Evolutionary conservation across 208 protist species (phyloP).

Genomic region (Wallacemonas sp.): DNA sequence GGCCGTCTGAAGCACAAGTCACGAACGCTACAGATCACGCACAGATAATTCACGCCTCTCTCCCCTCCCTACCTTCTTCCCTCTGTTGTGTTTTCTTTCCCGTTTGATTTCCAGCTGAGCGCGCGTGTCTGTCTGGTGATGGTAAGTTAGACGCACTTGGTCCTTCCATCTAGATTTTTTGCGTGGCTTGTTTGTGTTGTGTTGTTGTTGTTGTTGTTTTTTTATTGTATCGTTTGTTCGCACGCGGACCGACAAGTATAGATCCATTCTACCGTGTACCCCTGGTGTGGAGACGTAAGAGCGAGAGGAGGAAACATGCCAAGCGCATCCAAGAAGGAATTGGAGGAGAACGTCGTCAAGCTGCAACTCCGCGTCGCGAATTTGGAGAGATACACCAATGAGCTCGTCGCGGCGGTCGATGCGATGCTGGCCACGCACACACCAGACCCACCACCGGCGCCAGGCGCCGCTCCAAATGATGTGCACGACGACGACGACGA

Average conservation of each 20-base stretch:
- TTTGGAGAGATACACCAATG: constrained; percentile 17
- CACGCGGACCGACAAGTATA: too few relatives aligned
- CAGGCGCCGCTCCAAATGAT: too few relatives aligned
- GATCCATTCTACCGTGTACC: too few relatives aligned
- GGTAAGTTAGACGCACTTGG: too few relatives aligned
- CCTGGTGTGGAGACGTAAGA: too few relatives aligned
- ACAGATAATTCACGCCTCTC: background rate
- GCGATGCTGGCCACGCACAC: constrained; percentile 9
- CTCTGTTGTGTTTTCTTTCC: background rate
- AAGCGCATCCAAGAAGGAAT: background rate
- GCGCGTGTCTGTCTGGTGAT: too few relatives aligned
- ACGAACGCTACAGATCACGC: background rate
- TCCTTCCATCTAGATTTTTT: too few relatives aligned
- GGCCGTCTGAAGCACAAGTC: background rate
- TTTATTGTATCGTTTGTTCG: background rate
- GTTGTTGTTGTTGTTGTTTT: too few relatives aligned
- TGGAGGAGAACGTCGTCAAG: constrained; percentile 13
- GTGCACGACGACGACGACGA: too few relatives aligned
- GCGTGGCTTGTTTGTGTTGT: too few relatives aligned
- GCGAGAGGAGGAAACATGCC: background rate
- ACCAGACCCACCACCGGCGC: background rate
- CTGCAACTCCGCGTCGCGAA: constrained; percentile 18
- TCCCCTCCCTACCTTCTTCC: background rate
- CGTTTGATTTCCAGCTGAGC: background rate
- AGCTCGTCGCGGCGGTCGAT: constrained; percentile 21